These are phyloP conservation scores for Rehmannia glutinosa DNA, from an alignment of 257 asterid genomes.

Conservation along the genomic window DNA sequence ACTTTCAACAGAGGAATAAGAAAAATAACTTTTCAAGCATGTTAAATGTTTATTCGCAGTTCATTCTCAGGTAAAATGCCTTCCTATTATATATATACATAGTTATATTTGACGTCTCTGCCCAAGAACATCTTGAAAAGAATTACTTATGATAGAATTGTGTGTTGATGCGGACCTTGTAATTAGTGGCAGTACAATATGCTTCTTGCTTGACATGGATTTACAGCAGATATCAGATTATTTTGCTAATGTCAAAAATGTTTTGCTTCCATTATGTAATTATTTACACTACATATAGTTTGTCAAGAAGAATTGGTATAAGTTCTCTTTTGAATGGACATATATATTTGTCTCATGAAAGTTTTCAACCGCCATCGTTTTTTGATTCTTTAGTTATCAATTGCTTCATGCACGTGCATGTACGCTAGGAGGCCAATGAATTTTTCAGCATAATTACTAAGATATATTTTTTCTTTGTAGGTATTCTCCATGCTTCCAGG, in stretches of 20 bases:
- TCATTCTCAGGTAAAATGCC: too few relatives aligned
- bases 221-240: background rate
- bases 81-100: too few relatives aligned
- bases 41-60: too few relatives aligned
- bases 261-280: too few relatives aligned
- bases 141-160: background rate
- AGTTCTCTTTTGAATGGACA: background rate
- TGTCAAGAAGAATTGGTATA: background rate
- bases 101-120: background rate
- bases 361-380: too few relatives aligned
- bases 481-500: constrained; percentile 95
- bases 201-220: background rate
- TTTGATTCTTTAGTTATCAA: too few relatives aligned
- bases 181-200: background rate
- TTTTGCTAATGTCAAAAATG: background rate
- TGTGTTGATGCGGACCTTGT: background rate
- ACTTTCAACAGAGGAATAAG: background rate
- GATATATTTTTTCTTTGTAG: constrained; percentile 29
- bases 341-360: too few relatives aligned
- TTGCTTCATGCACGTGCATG: too few relatives aligned
- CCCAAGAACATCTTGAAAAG: background rate
- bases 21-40: background rate
- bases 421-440: background rate
- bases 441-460: background rate
- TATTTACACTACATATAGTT: background rate